These are phyloP conservation scores for Bisporella sp. DNA, from an alignment of 2,329 filamentous ascomycete species.

Conservation along the genomic window DNA sequence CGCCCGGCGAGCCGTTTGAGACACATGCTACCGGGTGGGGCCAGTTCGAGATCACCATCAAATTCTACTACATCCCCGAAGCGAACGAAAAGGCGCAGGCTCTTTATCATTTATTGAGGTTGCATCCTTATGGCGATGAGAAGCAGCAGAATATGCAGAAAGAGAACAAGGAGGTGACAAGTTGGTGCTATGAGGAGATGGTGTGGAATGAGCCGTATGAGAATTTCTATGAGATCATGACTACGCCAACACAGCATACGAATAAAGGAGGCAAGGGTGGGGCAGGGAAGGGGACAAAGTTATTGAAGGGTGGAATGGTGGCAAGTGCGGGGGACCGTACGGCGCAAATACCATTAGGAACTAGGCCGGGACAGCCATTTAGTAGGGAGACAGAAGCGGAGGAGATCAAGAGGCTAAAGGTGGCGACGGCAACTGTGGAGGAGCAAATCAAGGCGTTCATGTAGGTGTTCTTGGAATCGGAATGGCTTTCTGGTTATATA, in stretches of 20 bases:
- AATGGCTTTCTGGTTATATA: slow-evolving; percentile 9
- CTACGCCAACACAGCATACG: neutral
- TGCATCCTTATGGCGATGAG: slow-evolving; percentile 86
- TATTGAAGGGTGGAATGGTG: slow-evolving; percentile 31
- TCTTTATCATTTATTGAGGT: slow-evolving; percentile 84
- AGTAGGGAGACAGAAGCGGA: slow-evolving; percentile 62
- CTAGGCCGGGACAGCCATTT: slow-evolving; percentile 63
- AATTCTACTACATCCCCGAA: slow-evolving; percentile 86
- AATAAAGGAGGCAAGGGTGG: slow-evolving; percentile 43
- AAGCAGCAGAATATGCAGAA: slow-evolving; percentile 54
- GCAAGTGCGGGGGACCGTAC: slow-evolving; percentile 51
- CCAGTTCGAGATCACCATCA: slow-evolving; percentile 94
- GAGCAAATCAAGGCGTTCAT: slow-evolving; percentile 28
- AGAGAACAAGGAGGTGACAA: slow-evolving; percentile 58
- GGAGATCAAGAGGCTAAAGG: slow-evolving; percentile 53
- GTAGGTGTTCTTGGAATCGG: slow-evolving; percentile 19
- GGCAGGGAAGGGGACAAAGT: slow-evolving; percentile 49
- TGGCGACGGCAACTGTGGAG: slow-evolving; percentile 57
- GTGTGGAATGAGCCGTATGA: slow-evolving; percentile 97
- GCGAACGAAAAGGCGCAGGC: slow-evolving; percentile 91
- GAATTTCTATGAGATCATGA: slow-evolving; percentile 68
- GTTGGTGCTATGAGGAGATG: slow-evolving; percentile 87
- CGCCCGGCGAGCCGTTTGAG: slow-evolving; percentile 60
- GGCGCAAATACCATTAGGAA: slow-evolving; percentile 66
- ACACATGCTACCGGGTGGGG: slow-evolving; percentile 95